Base-by-base conservation (phyloP, 2,329 filamentous ascomycete genomes). In the Colletotrichum camelliae region DNA sequence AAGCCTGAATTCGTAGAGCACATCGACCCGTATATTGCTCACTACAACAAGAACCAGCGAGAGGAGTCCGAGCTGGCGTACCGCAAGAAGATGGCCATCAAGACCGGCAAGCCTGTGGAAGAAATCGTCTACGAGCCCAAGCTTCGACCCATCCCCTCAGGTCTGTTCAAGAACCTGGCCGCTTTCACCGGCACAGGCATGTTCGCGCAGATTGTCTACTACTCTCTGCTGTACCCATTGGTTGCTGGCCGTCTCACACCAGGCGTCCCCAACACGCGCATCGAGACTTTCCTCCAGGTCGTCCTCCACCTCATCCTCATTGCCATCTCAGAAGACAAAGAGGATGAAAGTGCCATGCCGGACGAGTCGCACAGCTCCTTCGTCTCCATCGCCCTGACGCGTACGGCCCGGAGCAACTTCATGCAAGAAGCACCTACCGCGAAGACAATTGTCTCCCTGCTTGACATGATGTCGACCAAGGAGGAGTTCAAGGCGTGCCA, bases 41-140 rank as follows among this genome's bases (percentile, higher is more conserved):
- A 98, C 82, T 99, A 98, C 84, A 97, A 93, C 81, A 98, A 98
- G 82, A 99, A 99, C 81, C 96, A 98, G 83, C 92, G 97, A 67
- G 97, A 99, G 82, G 97, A 99, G 83, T 95, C 96, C 0, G 97
- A 99, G 84, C 93, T 91, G 79, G 94, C 96, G 4, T 98, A 97
- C 86, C 95, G 94, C 80, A 93, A 94, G 81, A 94, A 95, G 88
- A 93, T 97, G 88, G 95, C 96, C 13, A 96, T 96, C 86, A 96
- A 94, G 85, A 95, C 94, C 1, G 96, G 96, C 21, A 96, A 96
- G 82, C 89, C 93, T 58, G 87, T 91, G 2, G 92, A 95, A 55
- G 96, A 98, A 70, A 93, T 98, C 75, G 96, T 98, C 4, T 98
- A 95, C 82, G 96, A 98, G 84, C 96, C 97, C 1, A 95, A 93